Conservation (phyloP, 1,284 basidiomycete species). For the Puccinia hordei region DNA sequence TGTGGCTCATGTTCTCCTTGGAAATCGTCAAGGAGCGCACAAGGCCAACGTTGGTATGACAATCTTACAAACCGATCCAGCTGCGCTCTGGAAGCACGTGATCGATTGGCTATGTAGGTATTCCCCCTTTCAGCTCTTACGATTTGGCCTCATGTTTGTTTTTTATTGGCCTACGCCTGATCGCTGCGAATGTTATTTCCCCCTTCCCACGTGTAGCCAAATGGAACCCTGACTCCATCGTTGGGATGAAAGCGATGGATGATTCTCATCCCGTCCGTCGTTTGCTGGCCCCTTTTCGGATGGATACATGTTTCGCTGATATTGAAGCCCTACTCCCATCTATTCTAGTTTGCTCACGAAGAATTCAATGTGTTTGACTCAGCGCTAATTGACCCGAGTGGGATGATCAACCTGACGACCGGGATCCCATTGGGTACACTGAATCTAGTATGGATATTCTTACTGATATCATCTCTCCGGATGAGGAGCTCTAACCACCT, state of each 20-base stretch:
- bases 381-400: conserved; percentile 43
- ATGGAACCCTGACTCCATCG: conserved; percentile 38
- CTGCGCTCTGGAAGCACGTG: conserved; percentile 40
- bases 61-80: conserved; percentile 23
- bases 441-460: conserved; percentile 33
- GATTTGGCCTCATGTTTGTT: neutral
- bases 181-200: neutral
- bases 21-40: conserved; percentile 24
- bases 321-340: neutral
- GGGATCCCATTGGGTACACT: conserved; percentile 35
- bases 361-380: conserved; percentile 63
- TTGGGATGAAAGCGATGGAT: conserved; percentile 35
- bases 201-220: conserved; percentile 9
- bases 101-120: conserved; percentile 47
- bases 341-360: conserved; percentile 58
- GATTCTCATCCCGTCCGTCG: conserved; percentile 31
- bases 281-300: neutral
- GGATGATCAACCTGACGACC: conserved; percentile 36
- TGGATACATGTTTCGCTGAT: neutral
- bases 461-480: neutral
- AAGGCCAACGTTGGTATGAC: conserved; percentile 6
- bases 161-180: conserved; percentile 5
- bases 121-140: neutral
- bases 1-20: conserved; percentile 44
- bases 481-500: neutral